Base-by-base conservation (phyloP, 129 eudicot genomes). In the Gnaphalium uliginosum region DNA sequence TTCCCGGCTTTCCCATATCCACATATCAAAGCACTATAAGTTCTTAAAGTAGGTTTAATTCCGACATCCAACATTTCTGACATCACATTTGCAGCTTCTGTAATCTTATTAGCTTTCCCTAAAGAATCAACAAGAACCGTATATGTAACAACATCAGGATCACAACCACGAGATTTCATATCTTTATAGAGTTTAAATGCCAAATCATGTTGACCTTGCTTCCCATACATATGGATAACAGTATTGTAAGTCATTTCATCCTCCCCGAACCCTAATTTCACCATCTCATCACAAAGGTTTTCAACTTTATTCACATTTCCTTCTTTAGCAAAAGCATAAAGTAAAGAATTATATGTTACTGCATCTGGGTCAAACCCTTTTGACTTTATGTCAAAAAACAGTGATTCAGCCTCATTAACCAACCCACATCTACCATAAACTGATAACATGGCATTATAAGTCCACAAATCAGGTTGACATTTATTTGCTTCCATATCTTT, bases 391-490 rank as follows among this genome's bases (percentile, higher is more conserved):
- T 86, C 90, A 57, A 76, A 84, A 74, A 91, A 88, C 26, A 95
- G 82, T 37, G 76, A 64, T 54, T 89, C 96, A 8, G 99, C 99
- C 75, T 89, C 83, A 30, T 59, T 56, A 74, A 87, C 74, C 62
- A 89, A 79, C 32, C 97, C 99, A 68, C 97, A 95, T 81, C 97
- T 83, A 30, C 90, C 96, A 78, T 83, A 95, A 61, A 95, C 96
- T 1, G 97, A 91, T 63, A 95, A 78, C 96, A 95, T 95, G 19
- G 99, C 94, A 75, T 95, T 95, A 62, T 95, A 95, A 29, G 99
- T 91, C 99, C 99, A 95, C 53, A 95, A 39, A 87, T 95, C 99
- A 54, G 99, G 97, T 78, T 89, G 92, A 79, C 99, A 95, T 75
- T 71, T 86, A 35, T 81, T 76, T 32, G 70, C 83, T 84, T 91